Percentiles rank a stretch among this genome's conserved stretches.
Conservation (phyloP, 306 rosid species). For the Gastrolobium villosum region DNA sequence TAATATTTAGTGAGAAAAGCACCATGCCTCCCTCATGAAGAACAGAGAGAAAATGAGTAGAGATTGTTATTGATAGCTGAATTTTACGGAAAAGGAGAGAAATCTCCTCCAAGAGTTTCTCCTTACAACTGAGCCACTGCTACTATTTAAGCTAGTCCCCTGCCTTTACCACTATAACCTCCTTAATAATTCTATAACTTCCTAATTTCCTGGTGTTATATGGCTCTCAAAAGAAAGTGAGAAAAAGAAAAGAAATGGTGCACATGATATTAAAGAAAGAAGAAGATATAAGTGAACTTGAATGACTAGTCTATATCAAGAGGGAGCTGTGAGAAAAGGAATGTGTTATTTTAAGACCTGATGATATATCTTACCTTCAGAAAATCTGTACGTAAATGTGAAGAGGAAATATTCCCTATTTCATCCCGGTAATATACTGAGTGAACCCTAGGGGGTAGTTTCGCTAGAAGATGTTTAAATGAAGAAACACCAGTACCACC, state of each 20-base stretch:
- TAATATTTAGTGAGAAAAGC: conserved; percentile 24
- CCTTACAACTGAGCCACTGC: no score
- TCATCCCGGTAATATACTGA: conserved; percentile 92
- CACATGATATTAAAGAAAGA: conserved; percentile 33
- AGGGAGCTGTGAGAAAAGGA: conserved; percentile 31
- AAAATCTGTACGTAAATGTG: conserved; percentile 81
- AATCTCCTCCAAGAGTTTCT: no score
- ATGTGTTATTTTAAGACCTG: conserved; percentile 10
- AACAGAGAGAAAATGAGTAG: not conserved
- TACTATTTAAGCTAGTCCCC: no score
- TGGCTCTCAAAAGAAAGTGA: conserved; percentile 38
- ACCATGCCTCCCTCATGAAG: conserved; percentile 24
- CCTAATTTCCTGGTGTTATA: not conserved
- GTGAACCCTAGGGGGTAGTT: conserved; percentile 93
- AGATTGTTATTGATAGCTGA: no score
- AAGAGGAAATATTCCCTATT: conserved; percentile 94
- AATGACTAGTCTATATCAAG: not conserved
- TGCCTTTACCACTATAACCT: no score
- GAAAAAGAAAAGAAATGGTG: conserved; percentile 34
- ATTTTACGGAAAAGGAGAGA: no score
- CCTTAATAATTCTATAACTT: no score
- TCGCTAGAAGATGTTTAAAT: conserved; percentile 80
- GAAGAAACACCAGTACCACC: conserved; percentile 77
- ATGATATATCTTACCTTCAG: conserved; percentile 60
- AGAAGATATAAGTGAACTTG: conserved; percentile 37